phyloP scores from a whole-genome alignment of 345 rosid genomes.

The Acer yangbiense region DNA sequence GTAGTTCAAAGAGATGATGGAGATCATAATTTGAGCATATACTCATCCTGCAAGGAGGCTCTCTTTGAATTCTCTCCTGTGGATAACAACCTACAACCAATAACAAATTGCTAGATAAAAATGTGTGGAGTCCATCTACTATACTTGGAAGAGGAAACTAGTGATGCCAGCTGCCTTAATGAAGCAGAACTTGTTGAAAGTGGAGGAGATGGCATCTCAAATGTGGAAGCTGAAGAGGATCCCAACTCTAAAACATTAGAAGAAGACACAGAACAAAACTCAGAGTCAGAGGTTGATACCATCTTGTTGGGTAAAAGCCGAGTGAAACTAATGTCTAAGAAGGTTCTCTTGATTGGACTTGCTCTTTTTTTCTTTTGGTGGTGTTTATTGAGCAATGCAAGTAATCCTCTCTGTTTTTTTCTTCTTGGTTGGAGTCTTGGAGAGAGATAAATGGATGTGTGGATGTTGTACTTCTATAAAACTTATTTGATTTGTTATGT shows the following conservation, averaged over 20 bases:
- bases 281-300: background rate
- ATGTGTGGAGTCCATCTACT: background rate
- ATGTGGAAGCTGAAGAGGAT: background rate
- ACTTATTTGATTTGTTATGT: too few species aligned
- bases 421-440: background rate
- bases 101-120: background rate
- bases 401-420: background rate
- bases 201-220: background rate
- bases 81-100: background rate
- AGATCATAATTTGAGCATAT: background rate
- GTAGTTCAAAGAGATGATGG: background rate
- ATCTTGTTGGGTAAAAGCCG: background rate
- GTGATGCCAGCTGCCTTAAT: background rate
- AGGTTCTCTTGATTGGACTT: background rate
- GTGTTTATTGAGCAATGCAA: constrained; percentile 9
- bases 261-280: background rate
- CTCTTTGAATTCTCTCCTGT: constrained; percentile 6
- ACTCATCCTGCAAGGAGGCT: background rate
- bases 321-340: background rate
- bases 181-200: background rate
- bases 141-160: background rate
- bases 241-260: background rate
- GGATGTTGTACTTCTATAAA: background rate
- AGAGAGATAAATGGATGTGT: background rate
- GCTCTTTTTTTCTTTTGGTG: constrained; percentile 7